phyloP scores from a whole-genome alignment of 2,329 filamentous ascomycete genomes.

The Microsporum audouinii region DNA sequence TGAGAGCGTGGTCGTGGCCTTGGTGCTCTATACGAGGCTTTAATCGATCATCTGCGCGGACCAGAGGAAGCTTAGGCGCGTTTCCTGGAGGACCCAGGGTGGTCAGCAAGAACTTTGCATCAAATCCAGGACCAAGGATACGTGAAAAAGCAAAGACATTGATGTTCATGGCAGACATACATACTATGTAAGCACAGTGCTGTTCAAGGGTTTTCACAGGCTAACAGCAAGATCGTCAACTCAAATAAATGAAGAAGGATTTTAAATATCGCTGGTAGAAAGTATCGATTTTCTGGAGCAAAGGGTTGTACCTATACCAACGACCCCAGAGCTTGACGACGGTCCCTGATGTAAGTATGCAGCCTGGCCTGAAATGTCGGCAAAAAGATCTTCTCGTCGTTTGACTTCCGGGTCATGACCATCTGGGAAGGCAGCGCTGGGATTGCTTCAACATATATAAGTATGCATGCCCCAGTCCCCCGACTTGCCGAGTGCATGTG shows the following conservation, averaged over 20 bases:
- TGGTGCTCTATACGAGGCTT: neutral
- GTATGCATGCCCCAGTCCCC: neutral
- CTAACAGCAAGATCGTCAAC: too few relatives aligned
- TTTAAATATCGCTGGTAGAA: too few relatives aligned
- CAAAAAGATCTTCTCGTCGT: neutral
- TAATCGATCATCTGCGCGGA: neutral
- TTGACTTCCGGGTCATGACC: neutral
- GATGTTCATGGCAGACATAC: too few relatives aligned
- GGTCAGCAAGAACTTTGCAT: too few relatives aligned
- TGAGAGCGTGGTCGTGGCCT: neutral
- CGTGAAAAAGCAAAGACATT: too few relatives aligned
- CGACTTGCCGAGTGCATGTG: neutral
- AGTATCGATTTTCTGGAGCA: too few relatives aligned
- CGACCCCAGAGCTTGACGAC: neutral
- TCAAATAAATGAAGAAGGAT: too few relatives aligned
- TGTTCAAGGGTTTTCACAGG: too few relatives aligned
- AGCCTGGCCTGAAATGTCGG: neutral
- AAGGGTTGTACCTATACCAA: too few relatives aligned
- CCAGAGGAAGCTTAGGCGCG: neutral
- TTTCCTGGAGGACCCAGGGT: neutral
- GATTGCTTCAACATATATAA: too few relatives aligned
- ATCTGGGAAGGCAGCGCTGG: neutral
- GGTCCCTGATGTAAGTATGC: neutral
- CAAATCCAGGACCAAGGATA: too few relatives aligned
- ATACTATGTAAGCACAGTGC: too few relatives aligned